Base-by-base conservation (phyloP, 805 yeast genomes). In the Pichia ethanolica region DNA sequence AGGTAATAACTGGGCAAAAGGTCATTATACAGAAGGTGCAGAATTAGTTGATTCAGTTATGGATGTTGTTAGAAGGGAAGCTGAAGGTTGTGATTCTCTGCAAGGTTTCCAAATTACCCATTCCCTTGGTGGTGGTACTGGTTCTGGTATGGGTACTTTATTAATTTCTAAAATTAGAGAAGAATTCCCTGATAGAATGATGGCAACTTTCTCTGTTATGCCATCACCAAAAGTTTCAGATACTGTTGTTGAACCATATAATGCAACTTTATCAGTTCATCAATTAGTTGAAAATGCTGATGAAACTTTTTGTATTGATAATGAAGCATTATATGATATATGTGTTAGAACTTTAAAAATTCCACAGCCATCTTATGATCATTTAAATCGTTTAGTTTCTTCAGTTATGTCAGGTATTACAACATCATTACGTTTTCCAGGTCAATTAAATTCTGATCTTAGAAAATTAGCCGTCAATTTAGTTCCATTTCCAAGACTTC, bases 1-100 rank as follows among this genome's bases (percentile, higher is more conserved):
- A 1, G 97, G 96, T 61, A 89, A 89, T 64, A 95, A 87, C 60
- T 89, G 97, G 97, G 97, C 97, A 49, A 89, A 89, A 69, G 97
- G 97, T 64, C 93, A 86, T 71, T 89, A 89, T 74, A 89, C 97
- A 37, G 97, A 89, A 70, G 97, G 97, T 60, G 96, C 97, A 5
- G 97, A 89, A 73, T 76, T 89, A 57, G 90, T 87, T 40, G 96
- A 89, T 63, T 79, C 89, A 27, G 96, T 89, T 25, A 70, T 89
- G 76, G 97, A 89, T 58, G 89, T 86, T 35, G 81, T 89, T 43
- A 82, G 97, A 72, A 83, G 96, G 69, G 97, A 89, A 70, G 96
- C 95, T 35, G 97, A 89, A 73, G 85, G 85, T 40, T 82, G 95
- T 68, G 97, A 89, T 67, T 84, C 95, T 54, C 77, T 89, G 60